phyloP scores from a whole-genome alignment of 1,139 yeast genomes.

The Chernovozyma sophiae-reginae region DNA sequence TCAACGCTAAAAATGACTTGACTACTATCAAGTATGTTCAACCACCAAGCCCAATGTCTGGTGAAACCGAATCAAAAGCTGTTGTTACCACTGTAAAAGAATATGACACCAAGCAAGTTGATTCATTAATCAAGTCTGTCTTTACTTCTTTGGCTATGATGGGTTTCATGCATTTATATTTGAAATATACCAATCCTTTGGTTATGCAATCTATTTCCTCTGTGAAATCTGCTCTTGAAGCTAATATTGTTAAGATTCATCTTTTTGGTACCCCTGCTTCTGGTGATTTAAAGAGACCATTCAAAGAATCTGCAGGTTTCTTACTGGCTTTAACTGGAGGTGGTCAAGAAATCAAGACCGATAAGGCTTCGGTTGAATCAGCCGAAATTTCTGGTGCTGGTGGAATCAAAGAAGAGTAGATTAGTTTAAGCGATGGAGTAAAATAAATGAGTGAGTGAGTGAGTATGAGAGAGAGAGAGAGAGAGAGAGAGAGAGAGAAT shows the following conservation, averaged over 20 bases:
- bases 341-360: conserved; percentile 60
- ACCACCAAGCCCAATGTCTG: conserved; percentile 78
- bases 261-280: conserved; percentile 76
- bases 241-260: conserved; percentile 90
- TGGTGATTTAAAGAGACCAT: conserved; percentile 96
- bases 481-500: too few relatives aligned
- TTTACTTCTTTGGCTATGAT: conserved; percentile 94
- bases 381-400: conserved; percentile 88
- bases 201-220: conserved; percentile 93
- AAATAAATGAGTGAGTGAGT: too few relatives aligned
- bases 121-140: conserved; percentile 72
- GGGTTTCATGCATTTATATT: conserved; percentile 97
- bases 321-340: conserved; percentile 64
- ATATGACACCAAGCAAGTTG: conserved; percentile 86
- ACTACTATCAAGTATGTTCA: conserved; percentile 89
- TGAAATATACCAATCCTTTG: conserved; percentile 97
- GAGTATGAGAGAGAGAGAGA: too few relatives aligned
- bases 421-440: too few relatives aligned
- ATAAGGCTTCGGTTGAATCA: conserved; percentile 78
- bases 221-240: conserved; percentile 83
- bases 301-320: conserved; percentile 82
- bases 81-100: conserved; percentile 91
- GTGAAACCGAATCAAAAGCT: conserved; percentile 67
- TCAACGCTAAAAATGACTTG: conserved; percentile 77
- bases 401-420: conserved; percentile 85